Percentiles rank a stretch among this genome's conserved stretches.
Conservation (phyloP, 257 asterid genomes). For the Datura wrightii region DNA sequence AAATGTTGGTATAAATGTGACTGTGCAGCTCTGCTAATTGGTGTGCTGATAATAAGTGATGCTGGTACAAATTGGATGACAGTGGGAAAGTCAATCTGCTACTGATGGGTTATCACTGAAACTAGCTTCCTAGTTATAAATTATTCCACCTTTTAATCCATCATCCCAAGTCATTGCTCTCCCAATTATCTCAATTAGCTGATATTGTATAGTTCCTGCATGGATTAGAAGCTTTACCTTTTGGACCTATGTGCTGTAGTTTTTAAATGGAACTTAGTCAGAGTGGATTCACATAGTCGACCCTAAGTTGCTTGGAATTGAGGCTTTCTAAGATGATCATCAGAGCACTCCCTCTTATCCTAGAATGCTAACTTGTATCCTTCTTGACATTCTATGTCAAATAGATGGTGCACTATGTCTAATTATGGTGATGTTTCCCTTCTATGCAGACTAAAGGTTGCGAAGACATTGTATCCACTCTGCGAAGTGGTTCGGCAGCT, state of each 20-base stretch:
- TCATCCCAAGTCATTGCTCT: constrained; percentile 15
- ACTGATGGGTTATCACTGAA: not conserved
- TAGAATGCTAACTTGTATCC: not conserved
- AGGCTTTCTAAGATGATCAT: not conserved
- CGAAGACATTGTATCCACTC: constrained; percentile 83
- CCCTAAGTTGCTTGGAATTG: not conserved
- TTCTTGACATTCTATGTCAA: not conserved
- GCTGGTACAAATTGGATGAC: not conserved
- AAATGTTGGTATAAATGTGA: constrained; percentile 1
- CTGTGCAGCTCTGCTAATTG: not conserved
- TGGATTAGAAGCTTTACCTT: constrained; percentile 25
- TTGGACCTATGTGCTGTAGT: constrained; percentile 3
- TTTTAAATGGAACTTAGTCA: constrained; percentile 17
- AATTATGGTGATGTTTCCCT: constrained; percentile 23
- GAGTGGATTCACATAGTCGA: too few species aligned
- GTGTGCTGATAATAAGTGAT: too few species aligned
- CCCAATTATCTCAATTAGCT: constrained; percentile 15
- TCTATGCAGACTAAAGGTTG: constrained; percentile 76
- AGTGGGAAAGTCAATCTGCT: not conserved
- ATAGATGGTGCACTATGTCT: not conserved
- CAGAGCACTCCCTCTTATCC: not conserved
- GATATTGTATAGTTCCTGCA: not conserved
- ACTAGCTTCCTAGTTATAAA: constrained; percentile 4
- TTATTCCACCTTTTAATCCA: constrained; percentile 4
- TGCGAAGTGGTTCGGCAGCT: constrained; percentile 94